phyloP scores from a whole-genome alignment of 805 yeast species.

The Candida ulmi region DNA sequence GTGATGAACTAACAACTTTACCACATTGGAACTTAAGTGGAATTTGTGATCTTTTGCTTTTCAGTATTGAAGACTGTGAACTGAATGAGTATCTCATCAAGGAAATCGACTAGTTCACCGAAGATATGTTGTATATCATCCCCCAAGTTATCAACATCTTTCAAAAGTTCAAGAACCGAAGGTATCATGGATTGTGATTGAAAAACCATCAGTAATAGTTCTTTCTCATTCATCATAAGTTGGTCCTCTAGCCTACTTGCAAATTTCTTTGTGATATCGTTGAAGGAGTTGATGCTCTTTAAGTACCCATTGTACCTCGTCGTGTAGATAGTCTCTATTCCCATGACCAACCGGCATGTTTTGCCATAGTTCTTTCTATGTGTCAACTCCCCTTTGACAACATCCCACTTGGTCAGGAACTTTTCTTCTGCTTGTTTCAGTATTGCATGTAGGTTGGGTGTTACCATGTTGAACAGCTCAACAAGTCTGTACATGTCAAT shows the following conservation, averaged over 20 bases:
- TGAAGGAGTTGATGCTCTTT: constrained; percentile 3
- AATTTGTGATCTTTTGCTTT: too few species aligned
- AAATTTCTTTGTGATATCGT: constrained; percentile 7
- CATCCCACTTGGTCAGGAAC: constrained; percentile 2
- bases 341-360: neutral
- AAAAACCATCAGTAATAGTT: constrained; percentile 3
- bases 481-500: constrained; percentile 9
- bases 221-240: constrained; percentile 6
- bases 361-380: neutral
- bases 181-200: constrained; percentile 5
- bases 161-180: constrained; percentile 6
- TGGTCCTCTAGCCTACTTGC: constrained; percentile 8
- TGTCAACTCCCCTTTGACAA: neutral
- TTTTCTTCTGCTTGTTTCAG: neutral
- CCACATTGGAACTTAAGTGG: too few species aligned
- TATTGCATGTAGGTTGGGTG: constrained; percentile 5
- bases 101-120: constrained; percentile 3
- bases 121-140: constrained; percentile 7
- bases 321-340: constrained; percentile 2
- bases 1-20: too few species aligned
- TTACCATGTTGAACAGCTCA: constrained; percentile 8
- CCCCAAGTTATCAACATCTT: constrained; percentile 8
- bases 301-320: constrained; percentile 1
- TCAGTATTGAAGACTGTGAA: too few species aligned
- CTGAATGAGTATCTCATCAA: constrained; percentile 1